Evolutionary conservation across 2,329 filamentous ascomycete genomes (phyloP).

Genomic region (Ophiocordyceps unilateralis): DNA sequence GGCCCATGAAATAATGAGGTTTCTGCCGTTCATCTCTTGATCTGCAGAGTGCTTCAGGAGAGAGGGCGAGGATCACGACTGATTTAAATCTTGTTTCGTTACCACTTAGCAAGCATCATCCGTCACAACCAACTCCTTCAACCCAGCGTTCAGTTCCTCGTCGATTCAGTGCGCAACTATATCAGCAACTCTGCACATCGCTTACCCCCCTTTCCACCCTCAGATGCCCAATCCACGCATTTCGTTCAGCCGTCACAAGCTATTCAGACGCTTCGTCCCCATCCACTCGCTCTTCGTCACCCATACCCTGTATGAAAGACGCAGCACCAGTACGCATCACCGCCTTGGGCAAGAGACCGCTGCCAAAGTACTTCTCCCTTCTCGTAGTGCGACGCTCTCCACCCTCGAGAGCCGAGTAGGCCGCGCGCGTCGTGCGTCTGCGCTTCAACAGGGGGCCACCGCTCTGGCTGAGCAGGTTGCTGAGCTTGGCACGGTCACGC

Average conservation of each 20-base stretch:
- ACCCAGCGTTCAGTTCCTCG: too few species aligned
- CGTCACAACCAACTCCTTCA: too few species aligned
- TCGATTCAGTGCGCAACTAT: too few species aligned
- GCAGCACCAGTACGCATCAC: slow-evolving; percentile 48
- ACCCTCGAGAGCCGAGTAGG: slow-evolving; percentile 62
- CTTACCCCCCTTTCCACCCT: too few species aligned
- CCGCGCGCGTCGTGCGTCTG: slow-evolving; percentile 54
- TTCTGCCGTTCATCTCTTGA: too few species aligned
- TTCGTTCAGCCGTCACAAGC: neutral
- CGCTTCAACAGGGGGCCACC: slow-evolving; percentile 31
- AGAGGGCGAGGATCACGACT: too few species aligned
- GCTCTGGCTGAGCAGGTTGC: slow-evolving; percentile 43
- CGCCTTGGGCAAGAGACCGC: slow-evolving; percentile 37
- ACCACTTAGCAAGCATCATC: too few species aligned
- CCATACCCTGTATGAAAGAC: neutral
- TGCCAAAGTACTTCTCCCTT: slow-evolving; percentile 55
- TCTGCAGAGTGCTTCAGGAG: too few species aligned
- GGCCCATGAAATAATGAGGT: too few species aligned
- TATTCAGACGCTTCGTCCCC: neutral
- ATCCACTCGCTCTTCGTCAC: neutral
- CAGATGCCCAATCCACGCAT: too few species aligned
- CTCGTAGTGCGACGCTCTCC: slow-evolving; percentile 49
- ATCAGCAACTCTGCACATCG: too few species aligned
- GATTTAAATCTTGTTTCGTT: too few species aligned
- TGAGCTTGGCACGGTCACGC: slow-evolving; percentile 44